These are phyloP conservation scores for Helicostylum pulchrum DNA, from an alignment of 192 early-diverging fungal species.

Conservation along the genomic window DNA sequence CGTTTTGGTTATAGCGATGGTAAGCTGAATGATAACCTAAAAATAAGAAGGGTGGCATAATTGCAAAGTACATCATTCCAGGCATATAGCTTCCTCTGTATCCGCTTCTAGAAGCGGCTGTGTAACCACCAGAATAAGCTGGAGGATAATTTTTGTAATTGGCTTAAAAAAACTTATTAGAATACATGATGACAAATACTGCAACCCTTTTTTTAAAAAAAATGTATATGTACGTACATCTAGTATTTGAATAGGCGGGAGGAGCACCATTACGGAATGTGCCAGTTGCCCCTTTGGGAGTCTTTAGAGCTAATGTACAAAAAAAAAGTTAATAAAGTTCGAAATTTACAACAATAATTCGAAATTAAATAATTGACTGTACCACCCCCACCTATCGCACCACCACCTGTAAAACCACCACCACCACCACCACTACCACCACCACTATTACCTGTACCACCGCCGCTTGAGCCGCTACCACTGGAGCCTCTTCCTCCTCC, in stretches of 20 bases:
- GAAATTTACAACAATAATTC: background rate
- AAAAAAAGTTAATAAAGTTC: conserved; percentile 10
- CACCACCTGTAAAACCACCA: background rate
- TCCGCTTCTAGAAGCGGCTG: conserved; percentile 21
- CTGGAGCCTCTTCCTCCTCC: conserved; percentile 8
- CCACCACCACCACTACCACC: background rate
- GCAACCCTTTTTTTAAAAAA: no score
- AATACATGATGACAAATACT: background rate
- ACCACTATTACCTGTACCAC: conserved; percentile 1
- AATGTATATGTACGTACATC: background rate
- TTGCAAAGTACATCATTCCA: conserved; percentile 22
- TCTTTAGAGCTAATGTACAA: no score
- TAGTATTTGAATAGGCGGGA: conserved; percentile 6
- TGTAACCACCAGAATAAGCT: conserved; percentile 27
- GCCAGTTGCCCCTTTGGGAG: conserved; percentile 31
- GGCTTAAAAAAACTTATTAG: conserved; percentile 8
- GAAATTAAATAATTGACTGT: no score
- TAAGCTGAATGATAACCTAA: conserved; percentile 29
- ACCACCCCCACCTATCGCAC: background rate
- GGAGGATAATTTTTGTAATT: conserved; percentile 29
- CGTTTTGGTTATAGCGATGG: conserved; percentile 24
- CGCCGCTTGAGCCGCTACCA: background rate
- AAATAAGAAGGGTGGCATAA: conserved; percentile 27
- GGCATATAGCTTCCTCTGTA: conserved; percentile 35
- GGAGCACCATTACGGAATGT: background rate